A percentile compares a stretch with the other conserved stretches of the same genome.
phyloP scores from a whole-genome alignment of 2,329 filamentous ascomycete species.

The Phaeosphaeriaceae sp. region DNA sequence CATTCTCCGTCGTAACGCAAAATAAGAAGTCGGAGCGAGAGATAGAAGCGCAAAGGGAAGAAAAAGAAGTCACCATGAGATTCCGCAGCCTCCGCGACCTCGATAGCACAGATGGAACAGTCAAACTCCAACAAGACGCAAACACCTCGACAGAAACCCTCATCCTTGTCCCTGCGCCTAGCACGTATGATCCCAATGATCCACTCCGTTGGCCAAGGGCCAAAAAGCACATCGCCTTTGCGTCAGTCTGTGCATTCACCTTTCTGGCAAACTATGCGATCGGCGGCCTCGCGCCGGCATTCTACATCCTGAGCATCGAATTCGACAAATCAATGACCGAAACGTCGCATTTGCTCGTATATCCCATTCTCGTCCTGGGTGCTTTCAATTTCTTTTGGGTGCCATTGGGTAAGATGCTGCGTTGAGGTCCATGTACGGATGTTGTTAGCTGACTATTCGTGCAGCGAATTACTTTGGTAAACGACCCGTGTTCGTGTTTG shows the following conservation, averaged over 20 bases:
- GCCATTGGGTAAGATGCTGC: constrained; percentile 43
- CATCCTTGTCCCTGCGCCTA: constrained; percentile 56
- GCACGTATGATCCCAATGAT: constrained; percentile 55
- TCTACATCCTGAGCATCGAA: constrained; percentile 54
- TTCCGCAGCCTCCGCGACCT: constrained; percentile 45
- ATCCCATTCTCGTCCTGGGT: constrained; percentile 56
- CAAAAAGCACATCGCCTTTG: constrained; percentile 54
- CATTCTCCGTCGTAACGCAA: too few species aligned
- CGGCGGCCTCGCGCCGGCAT: constrained; percentile 53
- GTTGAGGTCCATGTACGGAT: neutral
- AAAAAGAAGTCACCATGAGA: constrained; percentile 27
- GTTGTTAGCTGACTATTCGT: neutral
- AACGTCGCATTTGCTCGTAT: constrained; percentile 50
- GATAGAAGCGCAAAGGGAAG: neutral
- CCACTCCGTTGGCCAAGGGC: constrained; percentile 57
- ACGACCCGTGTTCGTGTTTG: constrained; percentile 56
- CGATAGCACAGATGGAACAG: constrained; percentile 49
- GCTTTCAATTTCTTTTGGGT: constrained; percentile 63
- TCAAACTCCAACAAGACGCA: constrained; percentile 41
- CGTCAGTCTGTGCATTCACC: constrained; percentile 53
- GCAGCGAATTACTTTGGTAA: constrained; percentile 49
- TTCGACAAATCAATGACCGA: constrained; percentile 56
- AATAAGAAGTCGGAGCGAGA: neutral
- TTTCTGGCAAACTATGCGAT: constrained; percentile 57
- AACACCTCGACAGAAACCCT: neutral